phyloP scores from a whole-genome alignment of 1,284 basidiomycete genomes.

The Cerrena zonata region DNA sequence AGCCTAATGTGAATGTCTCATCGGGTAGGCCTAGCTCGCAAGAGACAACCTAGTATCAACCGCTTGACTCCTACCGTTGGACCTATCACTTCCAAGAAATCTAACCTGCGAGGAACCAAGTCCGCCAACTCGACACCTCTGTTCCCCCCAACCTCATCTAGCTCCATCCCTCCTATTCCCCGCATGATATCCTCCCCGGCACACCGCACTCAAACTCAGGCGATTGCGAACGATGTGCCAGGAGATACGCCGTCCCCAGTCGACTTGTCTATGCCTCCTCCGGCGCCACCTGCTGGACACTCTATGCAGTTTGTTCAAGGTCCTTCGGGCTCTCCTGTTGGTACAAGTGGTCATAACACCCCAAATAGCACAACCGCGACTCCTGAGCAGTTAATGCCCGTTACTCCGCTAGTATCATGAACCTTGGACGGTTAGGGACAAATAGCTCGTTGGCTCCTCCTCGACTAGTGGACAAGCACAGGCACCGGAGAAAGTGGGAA shows the following conservation, averaged over 20 bases:
- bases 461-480: not conserved
- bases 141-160: constrained; percentile 34
- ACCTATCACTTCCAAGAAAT: constrained; percentile 7
- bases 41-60: constrained; percentile 32
- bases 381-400: constrained; percentile 50
- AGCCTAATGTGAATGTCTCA: constrained; percentile 4
- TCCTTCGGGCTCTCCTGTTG: not conserved
- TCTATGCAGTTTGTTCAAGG: constrained; percentile 11
- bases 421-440: constrained; percentile 59
- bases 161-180: constrained; percentile 8
- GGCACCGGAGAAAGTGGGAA: constrained; percentile 13
- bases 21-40: constrained; percentile 40
- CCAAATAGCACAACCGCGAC: constrained; percentile 4
- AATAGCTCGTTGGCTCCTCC: constrained; percentile 38
- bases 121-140: constrained; percentile 62
- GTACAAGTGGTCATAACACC: constrained; percentile 6
- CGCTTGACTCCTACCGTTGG: constrained; percentile 7
- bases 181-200: not conserved
- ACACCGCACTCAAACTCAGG: constrained; percentile 6
- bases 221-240: constrained; percentile 24
- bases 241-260: constrained; percentile 75
- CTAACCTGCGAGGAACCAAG: constrained; percentile 39
- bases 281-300: constrained; percentile 41
- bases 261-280: constrained; percentile 79
- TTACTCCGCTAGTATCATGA: constrained; percentile 84